phyloP scores from a whole-genome alignment of 1,284 basidiomycete species.

The Trichosporon faecale region DNA sequence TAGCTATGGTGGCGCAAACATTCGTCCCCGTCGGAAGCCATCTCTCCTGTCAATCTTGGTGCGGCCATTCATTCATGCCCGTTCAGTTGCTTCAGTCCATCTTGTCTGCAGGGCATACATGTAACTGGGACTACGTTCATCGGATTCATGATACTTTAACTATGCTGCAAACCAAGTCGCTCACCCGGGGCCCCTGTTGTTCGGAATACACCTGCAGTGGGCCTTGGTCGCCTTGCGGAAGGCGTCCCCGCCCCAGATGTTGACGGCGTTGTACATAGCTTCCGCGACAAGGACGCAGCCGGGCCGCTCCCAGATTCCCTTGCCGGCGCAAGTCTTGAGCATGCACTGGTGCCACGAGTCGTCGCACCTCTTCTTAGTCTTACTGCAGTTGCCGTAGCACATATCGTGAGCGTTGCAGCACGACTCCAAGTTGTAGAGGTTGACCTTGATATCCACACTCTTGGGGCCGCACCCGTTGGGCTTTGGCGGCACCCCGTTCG shows the following conservation, averaged over 20 bases:
- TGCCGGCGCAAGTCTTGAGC: no score
- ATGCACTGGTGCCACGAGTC: background rate
- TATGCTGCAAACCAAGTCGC: no score
- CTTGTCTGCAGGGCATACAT: no score
- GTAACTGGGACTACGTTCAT: no score
- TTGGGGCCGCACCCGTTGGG: background rate
- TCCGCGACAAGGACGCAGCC: background rate
- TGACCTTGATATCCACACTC: background rate
- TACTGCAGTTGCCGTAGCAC: constrained; percentile 6
- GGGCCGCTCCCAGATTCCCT: no score
- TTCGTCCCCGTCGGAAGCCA: no score
- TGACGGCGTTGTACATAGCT: background rate
- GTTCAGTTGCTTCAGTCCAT: no score
- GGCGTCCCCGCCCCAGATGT: background rate
- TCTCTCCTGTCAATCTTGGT: no score
- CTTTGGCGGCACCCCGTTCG: background rate
- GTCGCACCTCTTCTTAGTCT: background rate
- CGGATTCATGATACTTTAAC: no score
- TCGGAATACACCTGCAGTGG: constrained; percentile 6
- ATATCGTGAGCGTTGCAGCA: constrained; percentile 12
- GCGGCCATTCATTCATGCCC: no score
- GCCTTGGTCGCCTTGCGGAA: background rate
- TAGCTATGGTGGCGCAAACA: no score
- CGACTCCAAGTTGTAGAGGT: background rate
- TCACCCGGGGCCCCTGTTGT: no score